Conservation (phyloP, 1,139 yeast species). For the Suhomyces bokatorum region DNA sequence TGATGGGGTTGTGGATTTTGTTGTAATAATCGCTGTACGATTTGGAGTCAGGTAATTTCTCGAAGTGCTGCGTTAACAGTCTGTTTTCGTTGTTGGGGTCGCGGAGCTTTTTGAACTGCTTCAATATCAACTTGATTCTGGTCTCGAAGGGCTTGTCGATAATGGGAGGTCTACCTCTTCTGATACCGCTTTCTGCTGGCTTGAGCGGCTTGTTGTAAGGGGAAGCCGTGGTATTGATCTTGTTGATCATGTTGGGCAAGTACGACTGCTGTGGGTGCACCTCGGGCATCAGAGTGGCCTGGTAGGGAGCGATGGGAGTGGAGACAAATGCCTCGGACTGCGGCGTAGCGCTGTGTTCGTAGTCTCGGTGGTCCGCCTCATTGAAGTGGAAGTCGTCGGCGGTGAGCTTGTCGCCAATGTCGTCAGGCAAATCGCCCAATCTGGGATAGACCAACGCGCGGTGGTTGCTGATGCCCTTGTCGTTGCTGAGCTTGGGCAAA, state of each 20-base stretch:
- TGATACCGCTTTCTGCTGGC: conserved; percentile 57
- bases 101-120: conserved; percentile 74
- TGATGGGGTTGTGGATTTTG: conserved; percentile 67
- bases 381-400: conserved; percentile 15
- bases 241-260: conserved; percentile 3
- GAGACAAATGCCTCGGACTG: conserved; percentile 12
- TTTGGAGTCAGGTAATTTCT: conserved; percentile 75
- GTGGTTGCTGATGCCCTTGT: conserved; percentile 42
- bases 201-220: conserved; percentile 13
- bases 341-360: conserved; percentile 12
- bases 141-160: conserved; percentile 94
- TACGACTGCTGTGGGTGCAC: conserved; percentile 1
- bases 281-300: conserved; percentile 4
- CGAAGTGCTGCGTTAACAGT: conserved; percentile 62
- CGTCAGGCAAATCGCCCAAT: conserved; percentile 72
- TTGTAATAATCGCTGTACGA: conserved; percentile 68
- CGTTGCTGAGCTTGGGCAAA: conserved; percentile 53
- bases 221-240: conserved; percentile 10
- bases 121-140: conserved; percentile 81
- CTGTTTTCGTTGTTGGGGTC: conserved; percentile 51
- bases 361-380: conserved; percentile 9
- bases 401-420: conserved; percentile 27
- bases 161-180: conserved; percentile 94
- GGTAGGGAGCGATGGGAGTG: conserved; percentile 8
- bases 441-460: conserved; percentile 60